Evolutionary conservation across 78 protist species (phyloP).

Genomic region (Carpediemonas membranifera): DNA sequence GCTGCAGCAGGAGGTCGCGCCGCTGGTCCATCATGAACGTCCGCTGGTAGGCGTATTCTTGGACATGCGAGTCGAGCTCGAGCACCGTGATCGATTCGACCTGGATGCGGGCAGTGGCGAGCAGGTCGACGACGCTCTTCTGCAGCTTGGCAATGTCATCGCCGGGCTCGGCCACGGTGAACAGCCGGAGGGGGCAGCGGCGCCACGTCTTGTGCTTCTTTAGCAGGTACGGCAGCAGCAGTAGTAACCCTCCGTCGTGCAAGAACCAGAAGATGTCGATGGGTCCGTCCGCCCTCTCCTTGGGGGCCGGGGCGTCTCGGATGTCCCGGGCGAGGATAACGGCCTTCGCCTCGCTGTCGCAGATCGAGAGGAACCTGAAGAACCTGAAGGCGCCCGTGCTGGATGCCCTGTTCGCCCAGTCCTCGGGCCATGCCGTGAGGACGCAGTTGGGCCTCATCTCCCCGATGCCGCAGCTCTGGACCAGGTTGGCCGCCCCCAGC

Average conservation of each 20-base stretch:
- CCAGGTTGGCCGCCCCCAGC: not conserved
- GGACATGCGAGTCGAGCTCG: no score
- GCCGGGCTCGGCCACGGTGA: no score
- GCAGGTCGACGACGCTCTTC: no score
- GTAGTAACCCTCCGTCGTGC: constrained; percentile 26
- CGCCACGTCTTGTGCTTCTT: no score
- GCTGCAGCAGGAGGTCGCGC: no score
- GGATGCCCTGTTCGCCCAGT: not conserved
- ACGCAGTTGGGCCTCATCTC: constrained; percentile 15
- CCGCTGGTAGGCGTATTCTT: no score
- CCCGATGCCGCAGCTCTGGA: constrained; percentile 13
- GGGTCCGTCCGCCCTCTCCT: not conserved
- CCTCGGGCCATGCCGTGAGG: no score
- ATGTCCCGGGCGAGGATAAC: not conserved
- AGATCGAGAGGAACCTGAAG: not conserved
- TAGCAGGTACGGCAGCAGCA: constrained; percentile 19
- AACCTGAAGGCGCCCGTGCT: not conserved
- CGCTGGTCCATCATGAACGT: no score
- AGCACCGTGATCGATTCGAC: no score
- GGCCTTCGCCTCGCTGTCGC: not conserved
- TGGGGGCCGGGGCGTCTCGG: not conserved
- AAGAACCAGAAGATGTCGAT: constrained; percentile 25
- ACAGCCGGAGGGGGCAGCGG: no score
- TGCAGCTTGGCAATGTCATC: no score
- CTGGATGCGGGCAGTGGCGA: no score